phyloP scores from a whole-genome alignment of 768 basidiomycete genomes.

The Suillus paluster region DNA sequence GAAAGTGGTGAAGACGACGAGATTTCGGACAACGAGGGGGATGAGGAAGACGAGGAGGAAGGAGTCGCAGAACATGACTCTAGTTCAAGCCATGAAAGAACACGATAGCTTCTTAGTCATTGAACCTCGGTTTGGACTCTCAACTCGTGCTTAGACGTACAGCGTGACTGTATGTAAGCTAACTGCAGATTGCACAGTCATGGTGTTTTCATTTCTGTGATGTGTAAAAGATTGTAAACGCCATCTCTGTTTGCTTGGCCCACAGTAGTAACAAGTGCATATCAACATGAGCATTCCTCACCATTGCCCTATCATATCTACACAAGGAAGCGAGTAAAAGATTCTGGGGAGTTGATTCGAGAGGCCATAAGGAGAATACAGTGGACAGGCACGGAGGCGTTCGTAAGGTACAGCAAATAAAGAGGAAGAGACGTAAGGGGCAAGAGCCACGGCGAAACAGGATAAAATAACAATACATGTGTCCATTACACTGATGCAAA shows the following conservation, averaged over 20 bases:
- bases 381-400: no score
- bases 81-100: neutral
- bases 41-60: constrained; percentile 25
- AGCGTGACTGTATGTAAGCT: neutral
- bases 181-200: neutral
- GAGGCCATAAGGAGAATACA: neutral
- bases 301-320: no score
- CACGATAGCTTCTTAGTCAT: neutral
- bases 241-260: no score
- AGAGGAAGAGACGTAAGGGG: neutral
- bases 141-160: neutral
- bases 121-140: neutral
- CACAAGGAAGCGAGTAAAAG: neutral
- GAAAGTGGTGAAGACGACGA: constrained; percentile 36
- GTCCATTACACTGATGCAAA: constrained; percentile 4
- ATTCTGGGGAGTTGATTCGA: neutral
- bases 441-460: neutral
- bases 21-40: constrained; percentile 30
- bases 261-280: no score
- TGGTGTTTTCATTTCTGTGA: no score
- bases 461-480: constrained; percentile 10
- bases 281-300: no score
- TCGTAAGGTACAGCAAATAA: neutral
- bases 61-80: constrained; percentile 2
- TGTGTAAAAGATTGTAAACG: no score